Conservation (phyloP, 495 filamentous ascomycete species). For the Hypoxylon rickii region DNA sequence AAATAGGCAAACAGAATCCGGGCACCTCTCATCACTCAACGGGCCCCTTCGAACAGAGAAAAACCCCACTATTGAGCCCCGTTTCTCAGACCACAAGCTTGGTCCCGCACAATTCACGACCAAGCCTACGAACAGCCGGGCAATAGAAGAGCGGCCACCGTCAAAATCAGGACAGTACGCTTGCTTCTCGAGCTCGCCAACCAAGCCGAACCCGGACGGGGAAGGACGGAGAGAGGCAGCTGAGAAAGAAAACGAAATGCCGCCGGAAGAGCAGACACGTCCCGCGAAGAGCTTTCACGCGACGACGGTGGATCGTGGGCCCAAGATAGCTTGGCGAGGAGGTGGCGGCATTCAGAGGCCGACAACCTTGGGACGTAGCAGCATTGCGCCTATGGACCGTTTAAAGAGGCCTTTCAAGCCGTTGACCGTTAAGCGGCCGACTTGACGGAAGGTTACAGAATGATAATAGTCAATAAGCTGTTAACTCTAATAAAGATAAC, state of each 20-base stretch:
- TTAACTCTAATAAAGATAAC: no score
- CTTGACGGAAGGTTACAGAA: not conserved
- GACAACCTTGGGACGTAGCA: conserved; percentile 35
- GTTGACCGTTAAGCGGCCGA: conserved; percentile 46
- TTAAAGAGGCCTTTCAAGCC: conserved; percentile 53
- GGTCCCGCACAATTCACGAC: conserved; percentile 34
- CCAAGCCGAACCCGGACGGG: conserved; percentile 23
- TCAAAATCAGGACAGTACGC: conserved; percentile 46
- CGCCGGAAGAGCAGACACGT: conserved; percentile 38
- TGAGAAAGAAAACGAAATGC: conserved; percentile 34
- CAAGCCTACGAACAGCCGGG: conserved; percentile 6
- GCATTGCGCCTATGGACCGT: conserved; percentile 47
- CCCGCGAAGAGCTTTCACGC: conserved; percentile 47
- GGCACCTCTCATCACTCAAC: not conserved
- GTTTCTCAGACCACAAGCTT: conserved; percentile 44
- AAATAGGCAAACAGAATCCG: conserved; percentile 7
- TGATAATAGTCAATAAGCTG: no score
- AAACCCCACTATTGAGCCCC: conserved; percentile 39
- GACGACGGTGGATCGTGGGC: conserved; percentile 40
- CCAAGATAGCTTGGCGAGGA: conserved; percentile 32
- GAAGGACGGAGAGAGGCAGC: not conserved
- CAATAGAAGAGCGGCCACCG: conserved; percentile 18
- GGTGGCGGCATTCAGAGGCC: conserved; percentile 41
- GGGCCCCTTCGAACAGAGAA: conserved; percentile 8
- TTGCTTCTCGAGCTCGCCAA: conserved; percentile 55